Conservation (phyloP, 768 basidiomycete species). For the Cubamyces lactineus region DNA sequence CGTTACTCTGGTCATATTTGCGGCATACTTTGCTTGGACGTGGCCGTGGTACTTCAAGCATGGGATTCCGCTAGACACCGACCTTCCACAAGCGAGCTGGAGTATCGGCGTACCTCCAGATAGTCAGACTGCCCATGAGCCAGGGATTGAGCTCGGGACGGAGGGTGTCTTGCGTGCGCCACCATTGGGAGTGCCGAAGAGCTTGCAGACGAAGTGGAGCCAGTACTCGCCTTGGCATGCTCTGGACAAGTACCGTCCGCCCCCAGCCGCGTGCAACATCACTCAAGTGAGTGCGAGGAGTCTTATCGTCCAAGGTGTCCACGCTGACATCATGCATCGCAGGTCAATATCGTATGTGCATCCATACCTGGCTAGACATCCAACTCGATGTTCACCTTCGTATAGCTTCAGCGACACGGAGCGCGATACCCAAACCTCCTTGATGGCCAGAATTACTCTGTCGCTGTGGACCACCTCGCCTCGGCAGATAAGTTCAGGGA, state of each 20-base stretch:
- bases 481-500: slow-evolving; percentile 49
- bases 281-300: slow-evolving; percentile 48
- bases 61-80: neutral
- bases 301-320: too few species aligned
- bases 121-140: neutral
- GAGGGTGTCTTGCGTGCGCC: slow-evolving; percentile 17
- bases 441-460: slow-evolving; percentile 45
- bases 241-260: slow-evolving; percentile 45
- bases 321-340: neutral
- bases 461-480: slow-evolving; percentile 58
- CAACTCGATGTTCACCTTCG: neutral
- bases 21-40: slow-evolving; percentile 17
- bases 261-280: slow-evolving; percentile 53
- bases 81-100: slow-evolving; percentile 1
- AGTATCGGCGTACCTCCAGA: neutral
- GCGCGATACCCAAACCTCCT: slow-evolving; percentile 72
- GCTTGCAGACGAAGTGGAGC: slow-evolving; percentile 46
- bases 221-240: slow-evolving; percentile 66
- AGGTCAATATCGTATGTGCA: slow-evolving; percentile 64
- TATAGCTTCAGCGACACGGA: slow-evolving; percentile 79
- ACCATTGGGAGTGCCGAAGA: slow-evolving; percentile 20
- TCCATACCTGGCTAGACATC: neutral
- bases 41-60: slow-evolving; percentile 14
- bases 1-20: slow-evolving; percentile 15
- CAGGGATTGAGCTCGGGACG: neutral